A percentile compares a stretch with the other conserved stretches of the same genome.
phyloP scores from a whole-genome alignment of 2,329 filamentous ascomycete genomes.

The Microsporum canis region DNA sequence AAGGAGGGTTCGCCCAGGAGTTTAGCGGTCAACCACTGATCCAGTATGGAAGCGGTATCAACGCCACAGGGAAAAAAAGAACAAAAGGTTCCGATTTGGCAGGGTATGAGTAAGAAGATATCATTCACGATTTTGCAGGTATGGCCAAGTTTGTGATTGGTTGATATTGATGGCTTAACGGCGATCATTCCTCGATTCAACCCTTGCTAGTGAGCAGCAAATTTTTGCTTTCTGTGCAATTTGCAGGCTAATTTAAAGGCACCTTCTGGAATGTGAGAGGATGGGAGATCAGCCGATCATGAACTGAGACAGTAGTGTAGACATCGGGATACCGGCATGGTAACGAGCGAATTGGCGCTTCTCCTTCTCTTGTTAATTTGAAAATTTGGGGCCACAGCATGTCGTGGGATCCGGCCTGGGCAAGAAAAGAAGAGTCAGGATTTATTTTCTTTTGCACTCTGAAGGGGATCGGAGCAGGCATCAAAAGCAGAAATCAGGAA shows the following conservation, averaged over 20 bases:
- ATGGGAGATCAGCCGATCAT: constrained; percentile 2
- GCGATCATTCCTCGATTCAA: constrained; percentile 6
- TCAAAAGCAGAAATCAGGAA: constrained; percentile 10
- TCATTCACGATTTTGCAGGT: background rate
- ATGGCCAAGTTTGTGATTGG: background rate
- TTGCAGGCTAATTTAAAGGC: constrained; percentile 1
- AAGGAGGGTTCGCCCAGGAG: background rate
- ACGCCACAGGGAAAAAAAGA: constrained; percentile 5
- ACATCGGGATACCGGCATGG: background rate
- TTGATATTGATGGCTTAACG: background rate
- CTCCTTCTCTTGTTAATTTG: background rate
- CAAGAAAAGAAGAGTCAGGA: background rate
- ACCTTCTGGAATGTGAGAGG: constrained; percentile 5
- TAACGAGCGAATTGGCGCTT: background rate
- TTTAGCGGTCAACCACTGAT: constrained; percentile 3
- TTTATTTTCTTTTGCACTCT: background rate
- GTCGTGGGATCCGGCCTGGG: background rate
- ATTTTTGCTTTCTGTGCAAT: constrained; percentile 1
- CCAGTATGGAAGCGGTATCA: constrained; percentile 1
- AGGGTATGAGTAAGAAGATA: constrained; percentile 1
- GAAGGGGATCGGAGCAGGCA: constrained; percentile 13
- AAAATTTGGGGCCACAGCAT: background rate
- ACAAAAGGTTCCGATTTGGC: constrained; percentile 3
- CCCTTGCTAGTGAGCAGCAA: background rate
- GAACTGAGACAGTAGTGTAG: background rate